phyloP scores from a whole-genome alignment of 2,329 filamentous ascomycete genomes.

The Epichloe coenophiala region DNA sequence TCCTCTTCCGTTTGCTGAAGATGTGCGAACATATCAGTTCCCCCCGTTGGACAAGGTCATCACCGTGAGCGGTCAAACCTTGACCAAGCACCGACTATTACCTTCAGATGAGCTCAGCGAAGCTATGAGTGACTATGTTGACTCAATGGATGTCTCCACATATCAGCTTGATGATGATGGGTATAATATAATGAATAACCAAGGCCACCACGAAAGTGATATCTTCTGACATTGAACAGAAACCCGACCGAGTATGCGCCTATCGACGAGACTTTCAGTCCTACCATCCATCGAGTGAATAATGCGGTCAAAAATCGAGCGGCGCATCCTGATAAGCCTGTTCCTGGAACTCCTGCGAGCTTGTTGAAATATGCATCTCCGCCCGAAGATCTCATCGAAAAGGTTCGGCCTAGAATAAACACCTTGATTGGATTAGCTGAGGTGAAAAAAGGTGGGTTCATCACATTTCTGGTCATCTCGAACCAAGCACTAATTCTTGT shows the following conservation, averaged over 20 bases:
- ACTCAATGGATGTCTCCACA: conserved; percentile 74
- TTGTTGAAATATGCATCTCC: conserved; percentile 62
- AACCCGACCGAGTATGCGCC: conserved; percentile 53
- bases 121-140: conserved; percentile 85
- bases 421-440: conserved; percentile 55
- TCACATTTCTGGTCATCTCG: not conserved
- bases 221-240: conserved; percentile 12
- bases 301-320: conserved; percentile 76
- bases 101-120: conserved; percentile 60
- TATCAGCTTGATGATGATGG: conserved; percentile 63
- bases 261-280: conserved; percentile 73
- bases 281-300: conserved; percentile 76
- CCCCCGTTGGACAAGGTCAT: conserved; percentile 83
- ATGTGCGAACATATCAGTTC: conserved; percentile 81
- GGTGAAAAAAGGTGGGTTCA: conserved; percentile 62
- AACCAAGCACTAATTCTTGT: conserved; percentile 5
- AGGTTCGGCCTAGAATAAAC: conserved; percentile 44
- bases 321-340: conserved; percentile 51
- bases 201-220: no score
- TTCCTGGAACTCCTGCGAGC: conserved; percentile 48
- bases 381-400: conserved; percentile 50
- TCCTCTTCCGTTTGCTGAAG: conserved; percentile 85
- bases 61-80: conserved; percentile 68
- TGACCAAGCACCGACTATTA: conserved; percentile 73
- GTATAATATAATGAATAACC: conserved; percentile 29